Base-by-base conservation (phyloP, 305 asterid species). In the Fraxinus ornus region DNA sequence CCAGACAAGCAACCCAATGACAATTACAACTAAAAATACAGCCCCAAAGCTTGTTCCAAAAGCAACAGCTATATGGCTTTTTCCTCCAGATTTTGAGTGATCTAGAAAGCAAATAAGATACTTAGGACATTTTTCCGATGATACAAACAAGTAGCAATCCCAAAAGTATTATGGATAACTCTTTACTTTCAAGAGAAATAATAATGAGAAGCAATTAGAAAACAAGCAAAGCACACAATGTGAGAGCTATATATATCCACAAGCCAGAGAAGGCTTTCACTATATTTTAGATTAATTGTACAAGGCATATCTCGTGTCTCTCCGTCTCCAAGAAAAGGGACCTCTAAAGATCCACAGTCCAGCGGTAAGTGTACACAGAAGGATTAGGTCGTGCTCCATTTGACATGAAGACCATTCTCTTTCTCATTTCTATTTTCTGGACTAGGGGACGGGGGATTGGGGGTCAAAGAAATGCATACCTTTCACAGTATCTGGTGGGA, bases 41-140 rank as follows among this genome's bases (percentile, higher is more conserved):
- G 92, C 92, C 78, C 93, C 91, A 60, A 89, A 92, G 86, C 99
- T 92, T 52, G 88, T 91, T 49, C 97, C 95, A 75, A 92, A 84
- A 41, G 93, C 96, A 83, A 92, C 75, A 64, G 94, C 97, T 76
- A 91, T 75, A 36, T 86, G 97, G 84, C 86, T 94, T 36, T 84
- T 88, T 79, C 83, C 83, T 52, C 90, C 89, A 13, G 93, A 79
- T 15, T 86, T 88, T 24, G 94, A 83, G 81, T 86, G 90, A 82
- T 81, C 99, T 95, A 84, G 35, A 78, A 85, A 80, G 78, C 37
- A 52, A 57, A 77, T 33, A 57, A 24, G 62, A 64, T 39, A 44
- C 24, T 84, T 44, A 77, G 76, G 17, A 62, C 35, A 32, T 32
- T 32, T 32, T 32, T 3, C 13, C 10, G 4, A 22, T 22, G 71